Base-by-base conservation (phyloP, 1,284 basidiomycete genomes). In the Malassezia arunalokei region DNA sequence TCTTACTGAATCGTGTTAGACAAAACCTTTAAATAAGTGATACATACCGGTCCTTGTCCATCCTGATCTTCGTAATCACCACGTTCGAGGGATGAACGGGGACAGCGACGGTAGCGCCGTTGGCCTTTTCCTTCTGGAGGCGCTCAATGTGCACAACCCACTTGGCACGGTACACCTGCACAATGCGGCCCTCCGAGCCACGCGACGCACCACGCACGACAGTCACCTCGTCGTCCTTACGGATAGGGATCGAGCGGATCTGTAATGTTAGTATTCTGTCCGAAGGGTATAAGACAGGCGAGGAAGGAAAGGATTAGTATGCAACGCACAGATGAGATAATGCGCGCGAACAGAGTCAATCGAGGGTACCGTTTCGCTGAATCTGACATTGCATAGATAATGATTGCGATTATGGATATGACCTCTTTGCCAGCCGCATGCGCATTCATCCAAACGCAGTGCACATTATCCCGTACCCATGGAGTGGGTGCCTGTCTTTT, bases 91-190 rank as follows among this genome's bases (percentile, higher is more conserved):
- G 91, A 81, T 92, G 85, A 71, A 99, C 83, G 67, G 90, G 90
- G 71, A 96, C 89, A 71, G 87, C 85, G 56, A 85, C 83, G 55
- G 90, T 85, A 60, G 90, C 85, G 65, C 94, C 94, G 76, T 94
- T 95, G 66, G 87, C 87, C 80, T 98, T 98, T 80, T 99, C 94
- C 64, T 91, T 83, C 75, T 86, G 84, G 59, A 99, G 90, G 75
- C 91, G 87, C 77, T 98, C 94, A 74, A 99, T 86, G 79, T 96
- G 86, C 77, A 98, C 86, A 55, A 96, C 88, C 87, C 88, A 96
- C 78, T 95, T 95, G 85, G 96, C 95, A 76, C 92, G 86, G 83
- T 95, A 95, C 60, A 96, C 91, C 62, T 75, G 73, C 49, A 65
- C 64, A 52, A 76, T 71, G 53, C 62, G 60, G 53, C 94, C 94